These are phyloP conservation scores for Fistulinella staudtii DNA, from an alignment of 1,284 basidiomycete species.

Conservation along the genomic window DNA sequence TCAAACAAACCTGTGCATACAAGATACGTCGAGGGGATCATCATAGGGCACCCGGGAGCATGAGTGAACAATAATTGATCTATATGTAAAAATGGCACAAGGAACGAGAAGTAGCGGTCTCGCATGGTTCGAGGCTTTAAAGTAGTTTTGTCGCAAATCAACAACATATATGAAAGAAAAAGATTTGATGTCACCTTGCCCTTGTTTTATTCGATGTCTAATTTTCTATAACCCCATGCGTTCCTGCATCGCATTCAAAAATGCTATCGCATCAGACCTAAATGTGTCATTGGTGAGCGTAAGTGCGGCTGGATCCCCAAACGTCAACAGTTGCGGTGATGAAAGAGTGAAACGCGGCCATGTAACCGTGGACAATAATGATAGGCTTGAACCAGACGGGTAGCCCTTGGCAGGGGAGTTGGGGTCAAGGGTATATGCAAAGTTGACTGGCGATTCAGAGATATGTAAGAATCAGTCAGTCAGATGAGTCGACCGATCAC, in stretches of 20 bases:
- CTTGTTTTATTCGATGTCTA: no score
- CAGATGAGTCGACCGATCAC: no score
- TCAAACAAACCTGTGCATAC: no score
- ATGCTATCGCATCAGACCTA: slow-evolving; percentile 9
- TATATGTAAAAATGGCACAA: no score
- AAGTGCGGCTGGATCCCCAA: slow-evolving; percentile 15
- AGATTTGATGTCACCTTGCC: no score
- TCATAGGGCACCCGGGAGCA: no score
- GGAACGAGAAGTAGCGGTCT: no score
- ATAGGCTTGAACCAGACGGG: slow-evolving; percentile 2
- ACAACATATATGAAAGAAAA: no score
- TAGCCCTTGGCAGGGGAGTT: slow-evolving; percentile 3
- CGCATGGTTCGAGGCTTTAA: no score
- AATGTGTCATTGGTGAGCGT: slow-evolving; percentile 15
- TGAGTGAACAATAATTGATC: no score
- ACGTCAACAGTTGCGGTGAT: slow-evolving; percentile 9
- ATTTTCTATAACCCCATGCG: not conserved
- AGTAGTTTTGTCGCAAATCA: no score
- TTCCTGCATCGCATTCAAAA: slow-evolving; percentile 9
- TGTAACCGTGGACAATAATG: slow-evolving; percentile 1
- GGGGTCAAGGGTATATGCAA: slow-evolving; percentile 14
- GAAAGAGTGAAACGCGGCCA: slow-evolving; percentile 3
- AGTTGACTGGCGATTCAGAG: slow-evolving; percentile 11
- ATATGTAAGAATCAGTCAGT: not conserved
- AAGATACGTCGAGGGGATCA: no score